Percentiles rank a stretch among this genome's conserved stretches.
Evolutionary conservation across 129 eudicot genomes (phyloP).

Genomic region (Smallanthus sonchifolius): DNA sequence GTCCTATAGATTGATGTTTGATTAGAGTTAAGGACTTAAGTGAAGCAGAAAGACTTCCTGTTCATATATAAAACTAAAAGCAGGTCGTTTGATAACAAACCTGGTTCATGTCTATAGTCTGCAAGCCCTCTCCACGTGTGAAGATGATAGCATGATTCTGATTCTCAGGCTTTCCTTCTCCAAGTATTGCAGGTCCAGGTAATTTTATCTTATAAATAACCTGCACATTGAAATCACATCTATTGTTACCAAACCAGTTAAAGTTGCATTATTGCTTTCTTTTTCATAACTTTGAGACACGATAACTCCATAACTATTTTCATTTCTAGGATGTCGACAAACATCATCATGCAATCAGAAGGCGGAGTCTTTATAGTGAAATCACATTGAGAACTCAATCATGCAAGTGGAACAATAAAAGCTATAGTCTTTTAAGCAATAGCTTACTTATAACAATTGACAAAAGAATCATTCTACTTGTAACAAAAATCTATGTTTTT

Average conservation of each 20-base stretch:
- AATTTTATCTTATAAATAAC: slow-evolving; percentile 77
- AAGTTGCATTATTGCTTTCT: background rate
- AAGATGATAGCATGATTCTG: slow-evolving; percentile 92
- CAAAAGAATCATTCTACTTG: background rate
- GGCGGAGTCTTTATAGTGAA: background rate
- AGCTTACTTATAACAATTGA: background rate
- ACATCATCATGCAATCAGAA: background rate
- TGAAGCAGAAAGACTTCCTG: background rate
- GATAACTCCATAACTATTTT: background rate
- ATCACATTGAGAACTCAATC: background rate
- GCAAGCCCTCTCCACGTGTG: slow-evolving; percentile 95
- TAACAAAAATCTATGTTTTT: background rate
- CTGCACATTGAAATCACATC: slow-evolving; percentile 30
- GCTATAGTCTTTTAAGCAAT: background rate
- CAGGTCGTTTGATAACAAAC: slow-evolving; percentile 25
- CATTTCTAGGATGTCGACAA: background rate
- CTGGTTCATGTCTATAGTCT: slow-evolving; percentile 95
- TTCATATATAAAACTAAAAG: background rate
- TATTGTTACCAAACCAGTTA: background rate
- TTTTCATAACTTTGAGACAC: background rate
- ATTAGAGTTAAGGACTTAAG: background rate
- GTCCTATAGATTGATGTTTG: slow-evolving; percentile 41
- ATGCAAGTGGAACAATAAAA: background rate
- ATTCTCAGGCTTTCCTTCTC: slow-evolving; percentile 91
- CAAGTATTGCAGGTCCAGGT: slow-evolving; percentile 86